Percentiles rank a stretch among this genome's conserved stretches.
Conservation (phyloP, 441 rosid species). For the Gossypium davidsonii region DNA sequence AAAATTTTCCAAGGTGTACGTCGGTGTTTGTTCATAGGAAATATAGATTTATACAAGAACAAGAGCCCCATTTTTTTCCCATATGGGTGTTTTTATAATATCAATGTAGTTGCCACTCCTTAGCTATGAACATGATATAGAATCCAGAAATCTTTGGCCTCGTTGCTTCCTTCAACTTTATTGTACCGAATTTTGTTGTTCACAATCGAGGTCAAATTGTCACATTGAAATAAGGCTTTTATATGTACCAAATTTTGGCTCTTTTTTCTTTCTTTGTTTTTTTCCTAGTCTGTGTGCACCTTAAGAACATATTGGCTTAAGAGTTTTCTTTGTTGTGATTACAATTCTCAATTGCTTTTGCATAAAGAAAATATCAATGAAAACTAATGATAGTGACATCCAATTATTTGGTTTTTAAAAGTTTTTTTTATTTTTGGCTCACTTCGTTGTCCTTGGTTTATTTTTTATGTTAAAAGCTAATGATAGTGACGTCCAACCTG, state of each 20-base stretch:
- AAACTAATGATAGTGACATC: too few species aligned
- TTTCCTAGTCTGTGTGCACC: not conserved
- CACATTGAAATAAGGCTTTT: not conserved
- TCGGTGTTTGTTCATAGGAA: slow-evolving; percentile 4
- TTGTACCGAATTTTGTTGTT: not conserved
- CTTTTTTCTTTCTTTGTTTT: not conserved
- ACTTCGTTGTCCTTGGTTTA: not conserved
- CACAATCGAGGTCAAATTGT: not conserved
- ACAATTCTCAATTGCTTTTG: not conserved
- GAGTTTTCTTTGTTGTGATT: not conserved
- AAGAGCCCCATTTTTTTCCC: not conserved
- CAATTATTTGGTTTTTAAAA: too few species aligned
- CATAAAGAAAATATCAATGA: not conserved
- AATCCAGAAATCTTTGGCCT: not conserved
- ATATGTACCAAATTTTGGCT: not conserved
- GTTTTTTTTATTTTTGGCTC: not conserved
- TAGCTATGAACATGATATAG: not conserved
- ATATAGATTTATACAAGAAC: not conserved
- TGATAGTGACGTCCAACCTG: not conserved
- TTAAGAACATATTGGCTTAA: not conserved
- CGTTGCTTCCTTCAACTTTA: not conserved
- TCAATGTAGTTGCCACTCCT: not conserved
- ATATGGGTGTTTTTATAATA: not conserved
- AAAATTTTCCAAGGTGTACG: not conserved
- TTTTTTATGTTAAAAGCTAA: not conserved